These are phyloP conservation scores for Sphagnum fallax DNA, from an alignment of 228 moss, liverwort and hornwort genomes.

Conservation along the genomic window DNA sequence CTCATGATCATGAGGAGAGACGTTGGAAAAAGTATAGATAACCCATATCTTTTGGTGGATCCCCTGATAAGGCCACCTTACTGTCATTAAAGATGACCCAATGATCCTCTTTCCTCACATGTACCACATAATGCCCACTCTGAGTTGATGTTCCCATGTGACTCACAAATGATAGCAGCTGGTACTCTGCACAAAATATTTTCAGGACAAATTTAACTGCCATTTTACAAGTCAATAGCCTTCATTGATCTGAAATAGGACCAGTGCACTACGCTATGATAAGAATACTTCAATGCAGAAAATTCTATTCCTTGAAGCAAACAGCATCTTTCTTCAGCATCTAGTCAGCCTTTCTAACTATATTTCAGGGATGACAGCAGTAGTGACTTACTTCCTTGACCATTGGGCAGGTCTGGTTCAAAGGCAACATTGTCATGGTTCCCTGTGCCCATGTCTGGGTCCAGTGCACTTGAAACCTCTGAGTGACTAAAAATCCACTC, in stretches of 20 bases:
- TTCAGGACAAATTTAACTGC: neutral
- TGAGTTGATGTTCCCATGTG: constrained; percentile 98
- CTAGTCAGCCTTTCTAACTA: no score
- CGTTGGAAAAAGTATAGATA: constrained; percentile 97
- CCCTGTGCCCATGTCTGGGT: constrained; percentile 63
- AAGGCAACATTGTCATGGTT: constrained; percentile 21
- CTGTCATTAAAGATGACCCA: constrained; percentile 98
- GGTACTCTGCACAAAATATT: constrained; percentile 61
- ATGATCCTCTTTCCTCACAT: constrained; percentile 68
- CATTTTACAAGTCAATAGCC: neutral
- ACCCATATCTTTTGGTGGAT: constrained; percentile 98
- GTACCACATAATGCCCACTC: constrained; percentile 95
- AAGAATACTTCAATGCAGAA: neutral
- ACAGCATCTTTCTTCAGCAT: neutral
- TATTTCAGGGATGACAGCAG: no score
- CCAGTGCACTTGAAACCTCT: constrained; percentile 74
- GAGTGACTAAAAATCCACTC: constrained; percentile 91
- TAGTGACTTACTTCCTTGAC: constrained; percentile 72
- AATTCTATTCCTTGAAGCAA: neutral
- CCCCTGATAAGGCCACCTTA: constrained; percentile 95
- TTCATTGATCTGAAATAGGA: neutral
- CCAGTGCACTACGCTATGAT: no score
- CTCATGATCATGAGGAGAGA: constrained; percentile 24
- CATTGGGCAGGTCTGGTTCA: constrained; percentile 62
- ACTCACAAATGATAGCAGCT: constrained; percentile 91